phyloP scores from a whole-genome alignment of 768 basidiomycete genomes.

The Glaciozyma antarctica region DNA sequence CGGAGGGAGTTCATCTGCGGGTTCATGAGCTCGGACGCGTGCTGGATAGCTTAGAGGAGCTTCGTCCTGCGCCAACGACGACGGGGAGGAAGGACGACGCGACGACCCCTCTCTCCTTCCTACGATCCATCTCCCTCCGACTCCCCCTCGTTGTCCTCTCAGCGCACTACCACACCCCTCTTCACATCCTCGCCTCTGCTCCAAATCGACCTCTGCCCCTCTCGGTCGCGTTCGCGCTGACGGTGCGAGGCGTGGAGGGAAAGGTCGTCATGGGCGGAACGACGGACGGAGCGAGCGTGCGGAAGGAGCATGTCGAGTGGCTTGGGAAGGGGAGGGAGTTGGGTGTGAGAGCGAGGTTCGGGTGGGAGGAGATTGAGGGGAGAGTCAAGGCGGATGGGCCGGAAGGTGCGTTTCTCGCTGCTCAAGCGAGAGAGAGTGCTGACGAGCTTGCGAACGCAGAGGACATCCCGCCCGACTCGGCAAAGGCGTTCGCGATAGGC shows the following conservation, averaged over 20 bases:
- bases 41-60: neutral
- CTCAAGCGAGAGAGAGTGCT: neutral
- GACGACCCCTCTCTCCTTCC: slow-evolving; percentile 2
- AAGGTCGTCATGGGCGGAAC: slow-evolving; percentile 3
- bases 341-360: neutral
- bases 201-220: neutral
- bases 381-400: slow-evolving; percentile 11
- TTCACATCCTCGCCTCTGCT: slow-evolving; percentile 3
- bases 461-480: slow-evolving; percentile 5
- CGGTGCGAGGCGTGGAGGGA: slow-evolving; percentile 5
- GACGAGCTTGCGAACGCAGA: neutral
- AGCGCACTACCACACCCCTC: slow-evolving; percentile 18
- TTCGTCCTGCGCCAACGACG: too few relatives aligned
- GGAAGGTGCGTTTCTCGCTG: slow-evolving; percentile 4
- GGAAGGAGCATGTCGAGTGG: slow-evolving; percentile 14
- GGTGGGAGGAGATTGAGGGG: slow-evolving; percentile 27
- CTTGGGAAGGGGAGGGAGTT: slow-evolving; percentile 5
- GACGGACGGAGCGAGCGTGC: neutral
- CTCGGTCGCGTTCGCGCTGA: slow-evolving; percentile 20
- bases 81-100: neutral
- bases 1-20: neutral
- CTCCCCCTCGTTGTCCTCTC: slow-evolving; percentile 18
- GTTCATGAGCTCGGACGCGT: too few relatives aligned
- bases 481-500: slow-evolving; percentile 23
- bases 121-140: slow-evolving; percentile 9